Base-by-base conservation (phyloP, 2,329 filamentous ascomycete genomes). In the Calonectria henricotiae region DNA sequence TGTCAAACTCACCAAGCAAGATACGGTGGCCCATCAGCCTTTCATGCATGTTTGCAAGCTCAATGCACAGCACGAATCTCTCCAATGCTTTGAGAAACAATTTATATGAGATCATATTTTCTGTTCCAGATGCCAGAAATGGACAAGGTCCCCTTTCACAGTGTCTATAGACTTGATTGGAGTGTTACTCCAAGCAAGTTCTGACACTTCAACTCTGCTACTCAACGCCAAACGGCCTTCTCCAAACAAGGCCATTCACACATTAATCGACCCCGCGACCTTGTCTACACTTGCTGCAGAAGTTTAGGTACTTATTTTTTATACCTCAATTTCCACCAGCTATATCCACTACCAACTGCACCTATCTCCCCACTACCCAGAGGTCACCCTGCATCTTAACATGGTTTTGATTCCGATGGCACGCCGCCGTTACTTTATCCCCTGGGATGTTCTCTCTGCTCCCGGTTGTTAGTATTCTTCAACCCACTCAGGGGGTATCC, bases 151-250 rank as follows among this genome's bases (percentile, higher is more conserved):
- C 60, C 63, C 41, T 60, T 47, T 32, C 27, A 67, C 63, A 69
- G 63, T 68, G 67, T 64, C 15, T 20, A 51, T 58, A 30, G 39
- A 63, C 5, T 35, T n/a, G 65, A 60, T 44, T 65, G 35, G 12
- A n/a, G 35, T 37, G 64, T 47, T 72, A 61, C 62, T 67, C 65
- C 46, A 30, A 37, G 35, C 41, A 54, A 44, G 49, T 49, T 23
- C 54, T 55, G 41, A 68, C 66, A 77, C 67, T 76, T 30, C 11
- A 43, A 15, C 35, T 39, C 35, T 60, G 51, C 67, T 61, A 62
- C 54, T 39, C 51, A 55, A 51, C 47, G 49, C 12, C 49, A 64
- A 63, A 54, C 32, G 43, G 3, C 35, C 32, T 20, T n/a, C 49
- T 23, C 43, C 30, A 25, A 43, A 32, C 17, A 41, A 68, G 35